A percentile compares a stretch with the other conserved stretches of the same genome.
Evolutionary conservation across 495 filamentous ascomycete species (phyloP).

Genomic region (Pseudomonodictys pantanalensis): DNA sequence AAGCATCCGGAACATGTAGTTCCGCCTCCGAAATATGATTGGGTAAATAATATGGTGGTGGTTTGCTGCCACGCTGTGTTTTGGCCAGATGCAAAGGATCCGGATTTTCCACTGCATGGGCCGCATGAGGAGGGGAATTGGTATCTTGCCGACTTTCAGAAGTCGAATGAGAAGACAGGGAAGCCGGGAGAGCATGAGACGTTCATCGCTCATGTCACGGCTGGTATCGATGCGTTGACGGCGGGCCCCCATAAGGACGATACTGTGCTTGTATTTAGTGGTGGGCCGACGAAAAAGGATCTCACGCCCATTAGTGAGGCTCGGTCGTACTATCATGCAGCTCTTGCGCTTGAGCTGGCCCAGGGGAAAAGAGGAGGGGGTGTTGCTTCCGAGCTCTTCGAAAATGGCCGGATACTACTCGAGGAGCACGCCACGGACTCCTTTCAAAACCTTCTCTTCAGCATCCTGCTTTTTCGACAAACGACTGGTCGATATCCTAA

Average conservation of each 20-base stretch:
- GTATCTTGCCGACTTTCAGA: constrained; percentile 41
- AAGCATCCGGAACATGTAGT: constrained; percentile 8
- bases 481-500: constrained; percentile 34
- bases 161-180: constrained; percentile 22
- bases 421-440: constrained; percentile 44
- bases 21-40: constrained; percentile 11
- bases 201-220: constrained; percentile 38
- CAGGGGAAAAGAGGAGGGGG: constrained; percentile 5
- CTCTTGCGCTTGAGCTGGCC: constrained; percentile 12
- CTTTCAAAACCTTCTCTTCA: constrained; percentile 45
- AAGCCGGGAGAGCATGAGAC: constrained; percentile 41
- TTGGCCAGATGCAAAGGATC: constrained; percentile 17
- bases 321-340: constrained; percentile 34
- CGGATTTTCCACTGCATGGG: constrained; percentile 12
- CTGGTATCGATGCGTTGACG: constrained; percentile 18
- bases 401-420: constrained; percentile 20
- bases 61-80: constrained; percentile 44
- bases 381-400: neutral
- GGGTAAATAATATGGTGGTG: constrained; percentile 27
- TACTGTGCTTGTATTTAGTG: constrained; percentile 38
- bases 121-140: constrained; percentile 35
- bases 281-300: constrained; percentile 32
- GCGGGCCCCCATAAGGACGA: neutral
- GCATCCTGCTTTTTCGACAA: constrained; percentile 36
- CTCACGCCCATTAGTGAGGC: constrained; percentile 35